Percentiles rank a stretch among this genome's conserved stretches.
Evolutionary conservation across 176 grass and related monocot genomes (phyloP).

Genomic region (Avena eriantha): DNA sequence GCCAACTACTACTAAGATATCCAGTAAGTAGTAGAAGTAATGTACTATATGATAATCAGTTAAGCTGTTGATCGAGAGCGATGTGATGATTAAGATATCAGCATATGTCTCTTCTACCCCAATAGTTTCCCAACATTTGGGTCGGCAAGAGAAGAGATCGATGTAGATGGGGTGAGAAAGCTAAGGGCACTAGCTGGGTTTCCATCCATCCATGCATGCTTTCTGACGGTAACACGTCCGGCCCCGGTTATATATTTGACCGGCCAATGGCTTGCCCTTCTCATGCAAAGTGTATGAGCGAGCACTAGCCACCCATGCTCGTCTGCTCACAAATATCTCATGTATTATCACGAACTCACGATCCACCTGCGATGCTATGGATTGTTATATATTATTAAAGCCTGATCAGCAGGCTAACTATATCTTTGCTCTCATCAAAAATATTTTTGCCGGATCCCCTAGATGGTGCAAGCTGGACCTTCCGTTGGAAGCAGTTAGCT

Average conservation of each 20-base stretch:
- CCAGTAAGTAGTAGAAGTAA: background rate
- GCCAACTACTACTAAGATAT: background rate
- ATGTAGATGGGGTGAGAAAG: background rate
- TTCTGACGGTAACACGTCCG: slow-evolving; percentile 37
- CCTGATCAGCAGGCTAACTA: background rate
- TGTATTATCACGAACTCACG: background rate
- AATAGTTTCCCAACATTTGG: slow-evolving; percentile 33
- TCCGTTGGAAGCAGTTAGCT: background rate
- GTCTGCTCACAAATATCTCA: slow-evolving; percentile 49
- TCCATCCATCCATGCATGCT: slow-evolving; percentile 22
- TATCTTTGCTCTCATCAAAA: background rate
- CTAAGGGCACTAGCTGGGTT: slow-evolving; percentile 5
- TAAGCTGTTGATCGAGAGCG: slow-evolving; percentile 12
- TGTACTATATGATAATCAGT: background rate
- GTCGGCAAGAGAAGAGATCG: background rate
- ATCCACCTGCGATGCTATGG: background rate
- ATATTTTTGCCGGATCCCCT: background rate
- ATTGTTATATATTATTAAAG: background rate
- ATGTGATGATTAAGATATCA: background rate
- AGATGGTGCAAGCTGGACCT: background rate
- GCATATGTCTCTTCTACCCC: background rate
- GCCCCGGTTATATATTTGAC: slow-evolving; percentile 38
- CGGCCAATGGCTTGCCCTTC: slow-evolving; percentile 29
- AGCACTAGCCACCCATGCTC: slow-evolving; percentile 30
- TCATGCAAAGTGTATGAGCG: slow-evolving; percentile 42